Percentiles rank a stretch among this genome's conserved stretches.
Evolutionary conservation across 495 filamentous ascomycete species (phyloP).

Genomic region (Amniculicola lignicola): DNA sequence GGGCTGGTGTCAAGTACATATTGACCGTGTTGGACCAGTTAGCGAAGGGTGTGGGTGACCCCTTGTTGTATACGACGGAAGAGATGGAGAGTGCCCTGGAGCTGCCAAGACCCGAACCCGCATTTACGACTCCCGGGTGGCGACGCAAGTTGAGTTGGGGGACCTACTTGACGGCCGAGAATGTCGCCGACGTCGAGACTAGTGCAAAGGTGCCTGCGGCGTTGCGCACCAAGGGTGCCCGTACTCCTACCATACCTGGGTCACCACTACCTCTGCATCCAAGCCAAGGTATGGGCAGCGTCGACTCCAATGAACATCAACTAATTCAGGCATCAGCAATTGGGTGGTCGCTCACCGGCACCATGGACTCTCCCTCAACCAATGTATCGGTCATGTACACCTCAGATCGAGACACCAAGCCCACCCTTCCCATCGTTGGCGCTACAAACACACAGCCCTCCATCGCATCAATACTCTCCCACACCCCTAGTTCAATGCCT

Average conservation of each 20-base stretch:
- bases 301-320: slow-evolving; percentile 28
- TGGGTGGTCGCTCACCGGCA: slow-evolving; percentile 76
- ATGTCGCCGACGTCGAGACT: slow-evolving; percentile 15
- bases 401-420: slow-evolving; percentile 39
- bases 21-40: slow-evolving; percentile 82
- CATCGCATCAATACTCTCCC: slow-evolving; percentile 21
- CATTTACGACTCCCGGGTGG: slow-evolving; percentile 47
- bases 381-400: slow-evolving; percentile 73
- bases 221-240: slow-evolving; percentile 22
- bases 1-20: slow-evolving; percentile 84
- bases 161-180: slow-evolving; percentile 29
- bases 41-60: slow-evolving; percentile 77
- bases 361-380: slow-evolving; percentile 75
- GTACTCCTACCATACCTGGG: slow-evolving; percentile 31
- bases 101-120: slow-evolving; percentile 41
- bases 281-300: slow-evolving; percentile 50
- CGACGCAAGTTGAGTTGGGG: slow-evolving; percentile 39
- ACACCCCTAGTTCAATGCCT: neutral
- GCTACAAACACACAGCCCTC: slow-evolving; percentile 6
- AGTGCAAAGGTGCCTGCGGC: slow-evolving; percentile 27
- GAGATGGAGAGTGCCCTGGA: slow-evolving; percentile 66
- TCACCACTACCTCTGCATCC: slow-evolving; percentile 51
- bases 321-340: slow-evolving; percentile 52
- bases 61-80: slow-evolving; percentile 71
- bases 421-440: slow-evolving; percentile 16